phyloP scores from a whole-genome alignment of 169 alveolate genomes.

The Perkinsus olseni region DNA sequence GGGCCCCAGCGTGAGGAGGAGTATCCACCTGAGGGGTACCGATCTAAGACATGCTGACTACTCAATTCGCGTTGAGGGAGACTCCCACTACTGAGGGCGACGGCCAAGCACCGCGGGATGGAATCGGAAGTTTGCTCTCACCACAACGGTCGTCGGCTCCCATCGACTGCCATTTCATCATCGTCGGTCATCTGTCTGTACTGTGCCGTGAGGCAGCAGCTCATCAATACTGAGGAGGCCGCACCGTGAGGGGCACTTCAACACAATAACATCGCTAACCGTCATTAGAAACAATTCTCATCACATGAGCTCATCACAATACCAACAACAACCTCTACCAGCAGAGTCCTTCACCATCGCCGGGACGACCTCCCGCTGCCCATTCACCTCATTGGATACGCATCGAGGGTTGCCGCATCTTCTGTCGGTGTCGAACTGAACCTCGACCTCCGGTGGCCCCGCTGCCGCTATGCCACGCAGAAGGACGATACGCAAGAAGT shows the following conservation, averaged over 20 bases:
- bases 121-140: no score
- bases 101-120: no score
- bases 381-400: slow-evolving; percentile 18
- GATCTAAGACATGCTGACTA: background rate
- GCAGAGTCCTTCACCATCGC: background rate
- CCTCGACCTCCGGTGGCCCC: background rate
- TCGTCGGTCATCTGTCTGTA: background rate
- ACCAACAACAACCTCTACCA: background rate
- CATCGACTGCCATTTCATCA: background rate
- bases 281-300: no score
- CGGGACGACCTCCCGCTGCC: slow-evolving; percentile 24
- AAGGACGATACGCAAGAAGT: background rate
- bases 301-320: background rate
- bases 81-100: no score
- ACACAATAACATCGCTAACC: no score
- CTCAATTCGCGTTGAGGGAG: no score
- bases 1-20: background rate
- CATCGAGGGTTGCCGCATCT: slow-evolving; percentile 9
- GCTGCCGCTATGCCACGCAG: background rate
- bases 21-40: background rate
- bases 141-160: background rate
- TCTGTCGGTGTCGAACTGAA: background rate
- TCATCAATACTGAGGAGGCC: background rate
- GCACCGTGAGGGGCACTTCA: no score
- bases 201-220: background rate